Evolutionary conservation across 179 eudicot genomes (phyloP), one percentile per base, ranked within the genome.

Genomic region (Silene vulgaris): DNA sequence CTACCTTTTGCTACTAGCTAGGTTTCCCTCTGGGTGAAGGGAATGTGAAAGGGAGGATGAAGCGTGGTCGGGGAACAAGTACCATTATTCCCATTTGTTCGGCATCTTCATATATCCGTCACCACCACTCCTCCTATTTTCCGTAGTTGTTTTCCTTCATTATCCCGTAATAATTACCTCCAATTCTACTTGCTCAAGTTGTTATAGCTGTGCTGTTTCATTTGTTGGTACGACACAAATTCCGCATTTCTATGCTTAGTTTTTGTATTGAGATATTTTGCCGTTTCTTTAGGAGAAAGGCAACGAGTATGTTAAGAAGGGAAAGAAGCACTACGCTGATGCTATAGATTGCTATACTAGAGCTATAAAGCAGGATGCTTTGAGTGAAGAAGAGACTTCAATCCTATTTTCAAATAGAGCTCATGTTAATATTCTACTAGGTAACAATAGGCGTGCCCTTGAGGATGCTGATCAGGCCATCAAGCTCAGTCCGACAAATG

Each of bases 391-490:
- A 12, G 97, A 92, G 65, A 90, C 80, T 56, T 88, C 97, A 0
- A 61, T 89, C 74, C 81, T 90, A 63, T 88, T 75, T 86, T 73
- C 99, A 3, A 95, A 95, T 79, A 84, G 97, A 82, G 97, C 99
- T 67, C 99, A 95, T 85, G 97, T 93, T 12, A 92, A 95, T 85
- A 80, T 95, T 45, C 84, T 89, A 48, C 69, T 95, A 71, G 97
- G 97, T n/a, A 95, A 92, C 77, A 83, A 86, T 69, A 87, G 97
- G 70, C 95, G 97, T 43, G 97, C 97, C 65, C 89, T 88, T 21
- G 82, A 83, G 84, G 99, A 95, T 85, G 91, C 97, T 12, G 88
- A 95, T 80, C 93, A 90, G 79, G 96, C 99, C 26, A 84, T 95
- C 62, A 89, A 89, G 84, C 97, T 95, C 69, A 84, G 77, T 61